Percentiles rank a stretch among this genome's conserved stretches.
phyloP scores from a whole-genome alignment of 192 early-diverging fungal genomes.

The Coemansia sp. region DNA sequence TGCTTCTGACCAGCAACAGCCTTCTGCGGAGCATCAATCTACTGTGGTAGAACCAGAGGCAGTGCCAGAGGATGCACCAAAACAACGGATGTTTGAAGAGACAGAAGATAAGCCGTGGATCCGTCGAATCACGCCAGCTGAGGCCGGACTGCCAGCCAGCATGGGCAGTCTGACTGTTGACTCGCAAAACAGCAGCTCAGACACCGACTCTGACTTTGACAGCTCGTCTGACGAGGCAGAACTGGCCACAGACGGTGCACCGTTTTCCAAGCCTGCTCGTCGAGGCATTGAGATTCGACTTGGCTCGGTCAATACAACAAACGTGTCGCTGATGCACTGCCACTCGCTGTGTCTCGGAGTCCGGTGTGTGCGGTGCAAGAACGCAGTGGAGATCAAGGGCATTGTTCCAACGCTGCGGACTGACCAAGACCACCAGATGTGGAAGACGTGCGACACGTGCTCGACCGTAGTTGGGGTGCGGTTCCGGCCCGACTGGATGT shows the following conservation, averaged over 20 bases:
- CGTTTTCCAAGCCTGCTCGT: conserved; percentile 50
- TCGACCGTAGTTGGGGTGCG: conserved; percentile 56
- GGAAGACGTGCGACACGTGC: conserved; percentile 61
- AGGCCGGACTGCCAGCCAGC: conserved; percentile 23
- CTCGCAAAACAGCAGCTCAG: not conserved
- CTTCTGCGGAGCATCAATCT: not conserved
- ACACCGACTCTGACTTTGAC: conserved; percentile 2
- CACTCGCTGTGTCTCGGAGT: conserved; percentile 63
- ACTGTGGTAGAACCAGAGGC: not conserved
- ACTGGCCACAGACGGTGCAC: conserved; percentile 10
- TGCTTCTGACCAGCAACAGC: not conserved
- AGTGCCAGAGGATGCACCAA: not conserved
- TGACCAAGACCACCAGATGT: conserved; percentile 45
- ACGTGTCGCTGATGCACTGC: conserved; percentile 69
- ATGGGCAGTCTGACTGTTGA: conserved; percentile 6
- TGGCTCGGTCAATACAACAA: conserved; percentile 58
- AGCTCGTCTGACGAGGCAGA: conserved; percentile 16
- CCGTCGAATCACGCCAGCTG: conserved; percentile 25
- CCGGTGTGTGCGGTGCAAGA: conserved; percentile 78
- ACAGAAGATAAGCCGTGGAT: conserved; percentile 37
- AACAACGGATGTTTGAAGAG: conserved; percentile 17
- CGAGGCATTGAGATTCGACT: conserved; percentile 78
- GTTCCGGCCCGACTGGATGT: conserved; percentile 65
- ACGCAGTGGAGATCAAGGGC: conserved; percentile 61
- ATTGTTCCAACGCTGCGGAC: conserved; percentile 30